A percentile compares a stretch with the other conserved stretches of the same genome.
These are phyloP conservation scores for Pachysandra terminalis DNA, from an alignment of 164 flowering plant species.

Conservation along the genomic window DNA sequence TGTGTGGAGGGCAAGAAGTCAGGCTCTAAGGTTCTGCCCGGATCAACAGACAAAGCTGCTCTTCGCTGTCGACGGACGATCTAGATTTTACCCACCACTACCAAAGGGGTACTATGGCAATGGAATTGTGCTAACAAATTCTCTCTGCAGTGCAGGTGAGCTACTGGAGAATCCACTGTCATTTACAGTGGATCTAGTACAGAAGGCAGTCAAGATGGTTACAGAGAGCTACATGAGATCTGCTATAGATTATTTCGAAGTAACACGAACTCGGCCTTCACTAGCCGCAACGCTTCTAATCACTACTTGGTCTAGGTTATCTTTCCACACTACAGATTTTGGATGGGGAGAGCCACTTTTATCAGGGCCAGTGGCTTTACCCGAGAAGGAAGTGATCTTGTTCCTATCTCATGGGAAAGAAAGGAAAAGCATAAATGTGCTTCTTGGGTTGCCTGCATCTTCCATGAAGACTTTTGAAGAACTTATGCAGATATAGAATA, in stretches of 20 bases:
- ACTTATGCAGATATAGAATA: slow-evolving; percentile 15
- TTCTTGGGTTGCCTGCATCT: slow-evolving; percentile 27
- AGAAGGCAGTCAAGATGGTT: slow-evolving; percentile 31
- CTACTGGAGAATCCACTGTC: slow-evolving; percentile 14
- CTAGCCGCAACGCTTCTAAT: slow-evolving; percentile 19
- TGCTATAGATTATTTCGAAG: slow-evolving; percentile 43
- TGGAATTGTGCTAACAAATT: slow-evolving; percentile 28
- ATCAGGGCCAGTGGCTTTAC: slow-evolving; percentile 23
- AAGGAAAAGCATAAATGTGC: slow-evolving; percentile 20
- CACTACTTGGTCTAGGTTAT: slow-evolving; percentile 27
- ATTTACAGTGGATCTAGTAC: slow-evolving; percentile 26
- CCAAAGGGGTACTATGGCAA: slow-evolving; percentile 54
- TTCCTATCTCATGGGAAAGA: slow-evolving; percentile 25
- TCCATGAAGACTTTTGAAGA: slow-evolving; percentile 29
- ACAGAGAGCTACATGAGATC: slow-evolving; percentile 43
- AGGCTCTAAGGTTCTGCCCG: slow-evolving; percentile 25
- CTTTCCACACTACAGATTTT: slow-evolving; percentile 22
- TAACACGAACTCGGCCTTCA: slow-evolving; percentile 20
- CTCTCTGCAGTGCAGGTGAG: slow-evolving; percentile 20
- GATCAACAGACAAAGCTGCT: slow-evolving; percentile 44
- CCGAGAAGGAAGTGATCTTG: slow-evolving; percentile 25
- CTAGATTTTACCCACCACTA: slow-evolving; percentile 33
- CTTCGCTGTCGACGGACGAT: slow-evolving; percentile 42
- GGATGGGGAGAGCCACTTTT: slow-evolving; percentile 32
- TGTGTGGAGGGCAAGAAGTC: slow-evolving; percentile 38